Base-by-base conservation (phyloP, 148 eudicot genomes). In the Dianthus caryophyllus region DNA sequence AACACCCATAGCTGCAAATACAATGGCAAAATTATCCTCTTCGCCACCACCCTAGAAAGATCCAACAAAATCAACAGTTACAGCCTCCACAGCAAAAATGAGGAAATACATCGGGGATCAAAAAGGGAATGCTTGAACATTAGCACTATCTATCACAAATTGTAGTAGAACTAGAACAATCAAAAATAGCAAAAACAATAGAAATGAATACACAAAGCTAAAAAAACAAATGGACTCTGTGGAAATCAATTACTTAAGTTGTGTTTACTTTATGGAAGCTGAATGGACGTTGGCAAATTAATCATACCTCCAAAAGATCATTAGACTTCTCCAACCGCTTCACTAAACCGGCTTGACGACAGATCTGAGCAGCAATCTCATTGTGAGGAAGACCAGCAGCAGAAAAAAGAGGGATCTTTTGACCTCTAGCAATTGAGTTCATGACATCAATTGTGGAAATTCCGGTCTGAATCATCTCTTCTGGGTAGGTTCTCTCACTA, bases 351-450 rank as follows among this genome's bases (percentile, higher is more conserved):
- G 99, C 99, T 71, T 90, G 99, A 67, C 99, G 96, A 73, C 97
- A 94, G 58, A 94, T 94, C 70, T 94, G 99, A 56, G 99, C 99
- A 69, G 99, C 99, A 69, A 94, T 94, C 79, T 94, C 99, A 76
- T 94, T 94, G 69, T 94, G 99, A 62, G 99, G 99, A 78, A 94
- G 96, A 86, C 99, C 99, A 73, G 99, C 97, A 56, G 97, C 99
- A 68, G 99, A 94, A 66, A 94, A 94, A 16, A 94, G 88, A 70
- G 99, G 99, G 69, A 94, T 94, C 79, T 94, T 94, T 73, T 94
- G 99, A 71, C 99, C 99, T 78, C 99, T 85, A 62, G 99, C 99
- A 77, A 94, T 90, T 43, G 99, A 94, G 66, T 94, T 94, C 99
- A 94, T 94, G 79, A 94, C 97, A 85, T 94, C 99, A 70, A 94